phyloP scores from a whole-genome alignment of 2,329 filamentous ascomycete species.

The Phoma herbarum region DNA sequence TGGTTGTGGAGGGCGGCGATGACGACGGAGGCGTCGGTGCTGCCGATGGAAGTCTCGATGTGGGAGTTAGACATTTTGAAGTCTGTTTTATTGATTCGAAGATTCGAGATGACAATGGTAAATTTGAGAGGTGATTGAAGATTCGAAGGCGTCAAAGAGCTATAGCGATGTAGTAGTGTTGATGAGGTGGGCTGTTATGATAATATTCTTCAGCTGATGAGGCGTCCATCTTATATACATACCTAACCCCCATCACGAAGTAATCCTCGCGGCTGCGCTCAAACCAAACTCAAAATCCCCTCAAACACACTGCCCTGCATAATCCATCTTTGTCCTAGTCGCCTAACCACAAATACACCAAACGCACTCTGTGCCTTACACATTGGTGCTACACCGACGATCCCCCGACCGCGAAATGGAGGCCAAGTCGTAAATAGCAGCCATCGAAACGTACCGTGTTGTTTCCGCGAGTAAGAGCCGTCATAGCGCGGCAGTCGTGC shows the following conservation, averaged over 20 bases:
- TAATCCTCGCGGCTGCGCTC: neutral
- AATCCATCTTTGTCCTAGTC: constrained; percentile 12
- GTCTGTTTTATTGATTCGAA: constrained; percentile 1
- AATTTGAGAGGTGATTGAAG: neutral
- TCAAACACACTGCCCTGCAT: constrained; percentile 19
- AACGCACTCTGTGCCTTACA: constrained; percentile 8
- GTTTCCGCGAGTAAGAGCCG: constrained; percentile 21
- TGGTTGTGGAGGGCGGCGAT: constrained; percentile 52
- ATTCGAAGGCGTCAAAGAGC: neutral
- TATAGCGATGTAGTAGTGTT: constrained; percentile 12
- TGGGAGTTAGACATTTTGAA: constrained; percentile 49
- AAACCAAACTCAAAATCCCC: constrained; percentile 6
- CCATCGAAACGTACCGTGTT: constrained; percentile 23
- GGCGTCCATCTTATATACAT: constrained; percentile 20
- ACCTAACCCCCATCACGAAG: constrained; percentile 8
- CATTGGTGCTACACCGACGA: constrained; percentile 18
- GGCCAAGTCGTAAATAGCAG: constrained; percentile 28
- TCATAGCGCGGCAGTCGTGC: constrained; percentile 12
- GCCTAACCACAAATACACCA: constrained; percentile 17
- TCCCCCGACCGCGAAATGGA: constrained; percentile 5
- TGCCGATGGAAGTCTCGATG: constrained; percentile 47
- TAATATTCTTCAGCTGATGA: constrained; percentile 4
- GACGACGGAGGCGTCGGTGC: constrained; percentile 36
- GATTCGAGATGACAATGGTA: neutral
- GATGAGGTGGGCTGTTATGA: constrained; percentile 20